Evolutionary conservation across 2,329 filamentous ascomycete species (phyloP).

Genomic region (Aureobasidium sp.): DNA sequence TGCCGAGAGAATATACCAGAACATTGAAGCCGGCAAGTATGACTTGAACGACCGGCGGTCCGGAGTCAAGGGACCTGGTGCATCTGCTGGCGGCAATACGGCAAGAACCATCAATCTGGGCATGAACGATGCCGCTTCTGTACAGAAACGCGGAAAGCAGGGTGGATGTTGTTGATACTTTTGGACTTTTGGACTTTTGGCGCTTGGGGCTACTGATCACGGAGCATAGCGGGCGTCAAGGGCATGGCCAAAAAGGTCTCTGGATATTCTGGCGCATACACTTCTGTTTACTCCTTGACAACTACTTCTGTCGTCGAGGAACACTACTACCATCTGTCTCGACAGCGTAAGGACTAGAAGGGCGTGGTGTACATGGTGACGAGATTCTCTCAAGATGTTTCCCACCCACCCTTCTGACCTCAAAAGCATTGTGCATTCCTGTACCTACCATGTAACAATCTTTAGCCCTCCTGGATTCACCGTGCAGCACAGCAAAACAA

Average conservation of each 20-base stretch:
- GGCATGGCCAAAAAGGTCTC: background rate
- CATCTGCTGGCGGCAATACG: conserved; percentile 34
- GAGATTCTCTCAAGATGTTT: too few species aligned
- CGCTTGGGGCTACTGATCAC: background rate
- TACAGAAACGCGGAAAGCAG: conserved; percentile 24
- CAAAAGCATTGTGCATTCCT: too few species aligned
- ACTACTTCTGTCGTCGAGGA: background rate
- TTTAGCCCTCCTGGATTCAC: background rate
- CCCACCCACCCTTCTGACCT: too few species aligned
- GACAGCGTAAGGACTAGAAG: background rate
- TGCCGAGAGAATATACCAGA: conserved; percentile 90
- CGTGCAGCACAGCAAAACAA: background rate
- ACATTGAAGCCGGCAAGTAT: conserved; percentile 91
- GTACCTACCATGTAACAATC: too few species aligned
- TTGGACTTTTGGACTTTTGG: background rate
- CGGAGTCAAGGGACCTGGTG: conserved; percentile 70
- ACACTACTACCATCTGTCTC: background rate
- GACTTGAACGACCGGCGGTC: conserved; percentile 88
- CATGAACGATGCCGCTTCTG: conserved; percentile 33
- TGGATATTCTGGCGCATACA: background rate
- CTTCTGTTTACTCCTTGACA: background rate
- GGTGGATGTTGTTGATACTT: conserved; percentile 26
- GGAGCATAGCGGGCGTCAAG: conserved; percentile 11
- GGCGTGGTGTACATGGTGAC: too few species aligned
- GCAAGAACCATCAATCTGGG: conserved; percentile 39